A percentile compares a stretch with the other conserved stretches of the same genome.
These are phyloP conservation scores for Peziza echinospora DNA, from an alignment of 495 filamentous ascomycete genomes.

Conservation along the genomic window DNA sequence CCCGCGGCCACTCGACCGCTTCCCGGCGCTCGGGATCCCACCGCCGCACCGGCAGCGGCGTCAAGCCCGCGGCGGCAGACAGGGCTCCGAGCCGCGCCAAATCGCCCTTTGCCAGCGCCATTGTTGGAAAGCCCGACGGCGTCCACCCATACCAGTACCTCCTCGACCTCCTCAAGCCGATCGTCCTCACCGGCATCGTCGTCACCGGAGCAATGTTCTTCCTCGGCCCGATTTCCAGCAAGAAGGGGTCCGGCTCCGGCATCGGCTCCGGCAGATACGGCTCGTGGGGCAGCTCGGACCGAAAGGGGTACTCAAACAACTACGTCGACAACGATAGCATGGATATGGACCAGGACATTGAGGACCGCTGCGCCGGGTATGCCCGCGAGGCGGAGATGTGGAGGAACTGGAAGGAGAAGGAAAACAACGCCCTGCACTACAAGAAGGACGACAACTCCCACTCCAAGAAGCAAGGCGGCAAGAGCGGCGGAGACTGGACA, in stretches of 20 bases:
- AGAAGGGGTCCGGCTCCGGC: too few species aligned
- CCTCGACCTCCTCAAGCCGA: not conserved
- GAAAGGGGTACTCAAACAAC: not conserved
- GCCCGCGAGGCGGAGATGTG: not conserved
- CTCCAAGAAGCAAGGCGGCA: not conserved
- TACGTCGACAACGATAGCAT: not conserved
- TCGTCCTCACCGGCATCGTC: not conserved
- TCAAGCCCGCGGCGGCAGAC: too few species aligned
- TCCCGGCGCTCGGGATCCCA: not conserved
- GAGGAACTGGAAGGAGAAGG: not conserved
- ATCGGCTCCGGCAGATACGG: not conserved
- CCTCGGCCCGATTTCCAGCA: not conserved
- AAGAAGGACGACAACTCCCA: too few species aligned
- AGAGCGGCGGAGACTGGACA: not conserved
- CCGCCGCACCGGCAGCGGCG: not conserved
- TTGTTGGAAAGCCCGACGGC: not conserved
- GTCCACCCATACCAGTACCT: not conserved
- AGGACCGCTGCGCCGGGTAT: not conserved
- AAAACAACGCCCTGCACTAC: too few species aligned
- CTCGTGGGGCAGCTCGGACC: not conserved
- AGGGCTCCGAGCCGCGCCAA: too few species aligned
- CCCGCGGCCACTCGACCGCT: not conserved
- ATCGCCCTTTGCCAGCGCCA: not conserved
- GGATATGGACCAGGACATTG: not conserved
- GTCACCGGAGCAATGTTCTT: not conserved